Conservation (phyloP, 2,329 filamentous ascomycete genomes). For the Leptosphaerulina australis region DNA sequence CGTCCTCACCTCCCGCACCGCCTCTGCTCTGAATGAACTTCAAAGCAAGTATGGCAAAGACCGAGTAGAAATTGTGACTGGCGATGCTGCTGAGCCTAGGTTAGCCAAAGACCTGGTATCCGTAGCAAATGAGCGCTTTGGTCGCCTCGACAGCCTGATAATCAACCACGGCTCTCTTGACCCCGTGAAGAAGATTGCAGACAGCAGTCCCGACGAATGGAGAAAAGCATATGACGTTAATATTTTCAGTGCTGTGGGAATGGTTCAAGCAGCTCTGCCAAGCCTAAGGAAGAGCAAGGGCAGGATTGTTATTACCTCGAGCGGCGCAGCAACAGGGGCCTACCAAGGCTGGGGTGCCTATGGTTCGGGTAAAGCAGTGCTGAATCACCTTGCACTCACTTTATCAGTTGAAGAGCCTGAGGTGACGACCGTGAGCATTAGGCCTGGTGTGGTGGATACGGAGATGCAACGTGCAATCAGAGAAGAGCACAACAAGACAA, state of each 20-base stretch:
- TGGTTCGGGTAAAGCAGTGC: constrained; percentile 79
- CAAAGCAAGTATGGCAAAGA: constrained; percentile 55
- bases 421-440: constrained; percentile 73
- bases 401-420: constrained; percentile 77
- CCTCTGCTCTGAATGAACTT: constrained; percentile 59
- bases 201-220: constrained; percentile 76
- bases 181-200: constrained; percentile 73
- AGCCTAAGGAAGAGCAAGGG: constrained; percentile 72
- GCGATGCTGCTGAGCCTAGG: constrained; percentile 62
- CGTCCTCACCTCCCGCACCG: constrained; percentile 63
- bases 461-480: constrained; percentile 87
- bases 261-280: constrained; percentile 76
- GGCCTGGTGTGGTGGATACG: constrained; percentile 84
- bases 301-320: constrained; percentile 77
- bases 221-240: constrained; percentile 79
- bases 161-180: constrained; percentile 85
- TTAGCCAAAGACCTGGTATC: constrained; percentile 67
- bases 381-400: constrained; percentile 79
- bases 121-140: constrained; percentile 70
- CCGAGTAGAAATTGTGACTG: constrained; percentile 62
- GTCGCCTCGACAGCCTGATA: constrained; percentile 77
- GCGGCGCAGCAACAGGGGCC: constrained; percentile 71
- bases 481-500: constrained; percentile 67
- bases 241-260: constrained; percentile 79
- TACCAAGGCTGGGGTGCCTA: constrained; percentile 81